These are phyloP conservation scores for Xylaria palmicola DNA, from an alignment of 495 filamentous ascomycete genomes.

Conservation along the genomic window DNA sequence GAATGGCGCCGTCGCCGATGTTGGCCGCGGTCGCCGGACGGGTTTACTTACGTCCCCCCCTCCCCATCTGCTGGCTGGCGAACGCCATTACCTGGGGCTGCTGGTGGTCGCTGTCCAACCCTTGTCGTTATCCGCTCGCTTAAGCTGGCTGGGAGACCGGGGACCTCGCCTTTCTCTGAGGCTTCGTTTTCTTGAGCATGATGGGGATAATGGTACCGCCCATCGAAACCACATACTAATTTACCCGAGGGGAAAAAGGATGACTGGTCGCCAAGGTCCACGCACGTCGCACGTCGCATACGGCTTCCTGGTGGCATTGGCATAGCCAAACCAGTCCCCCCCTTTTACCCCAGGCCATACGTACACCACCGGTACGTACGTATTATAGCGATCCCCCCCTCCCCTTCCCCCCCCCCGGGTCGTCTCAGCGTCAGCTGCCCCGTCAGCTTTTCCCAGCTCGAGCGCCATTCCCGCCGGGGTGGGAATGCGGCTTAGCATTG, in stretches of 20 bases:
- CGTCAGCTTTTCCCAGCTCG: conserved; percentile 10
- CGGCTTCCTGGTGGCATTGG: neutral
- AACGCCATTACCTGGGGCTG: neutral
- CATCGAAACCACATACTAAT: no score
- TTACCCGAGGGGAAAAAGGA: no score
- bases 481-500: neutral
- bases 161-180: conserved; percentile 1
- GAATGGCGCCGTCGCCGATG: neutral
- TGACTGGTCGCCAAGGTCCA: neutral
- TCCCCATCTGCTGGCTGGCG: neutral
- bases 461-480: conserved; percentile 1
- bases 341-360: no score
- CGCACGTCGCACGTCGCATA: neutral
- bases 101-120: conserved; percentile 7
- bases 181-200: conserved; percentile 3
- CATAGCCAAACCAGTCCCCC: neutral
- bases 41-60: neutral
- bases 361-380: neutral
- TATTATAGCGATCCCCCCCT: neutral
- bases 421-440: conserved; percentile 12
- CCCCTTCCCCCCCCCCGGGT: neutral
- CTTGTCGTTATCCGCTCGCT: conserved; percentile 8
- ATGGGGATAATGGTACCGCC: no score
- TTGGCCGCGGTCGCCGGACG: neutral
- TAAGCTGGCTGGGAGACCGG: neutral